Conservation (phyloP, 768 basidiomycete genomes). For the Hortiboletus flavorubellus region DNA sequence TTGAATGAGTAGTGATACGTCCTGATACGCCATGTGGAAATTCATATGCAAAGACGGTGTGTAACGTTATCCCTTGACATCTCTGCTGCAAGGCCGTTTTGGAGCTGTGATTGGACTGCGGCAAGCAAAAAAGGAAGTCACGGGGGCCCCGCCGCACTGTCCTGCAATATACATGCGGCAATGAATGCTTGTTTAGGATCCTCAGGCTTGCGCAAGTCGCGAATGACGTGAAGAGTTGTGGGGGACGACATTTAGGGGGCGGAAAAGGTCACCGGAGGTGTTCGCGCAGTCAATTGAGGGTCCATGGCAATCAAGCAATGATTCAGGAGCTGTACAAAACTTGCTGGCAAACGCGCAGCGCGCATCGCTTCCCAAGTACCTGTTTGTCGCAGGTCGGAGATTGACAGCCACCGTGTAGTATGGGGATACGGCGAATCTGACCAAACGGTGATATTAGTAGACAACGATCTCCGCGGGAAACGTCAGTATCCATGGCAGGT, state of each 20-base stretch:
- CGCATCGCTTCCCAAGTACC: background rate
- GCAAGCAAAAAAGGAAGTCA: conserved; percentile 14
- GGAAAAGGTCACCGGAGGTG: background rate
- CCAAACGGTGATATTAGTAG: conserved; percentile 7
- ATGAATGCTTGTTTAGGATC: conserved; percentile 2
- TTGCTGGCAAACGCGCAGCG: conserved; percentile 7
- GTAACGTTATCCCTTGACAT: conserved; percentile 15
- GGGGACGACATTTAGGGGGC: conserved; percentile 21
- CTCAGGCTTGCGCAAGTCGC: conserved; percentile 2
- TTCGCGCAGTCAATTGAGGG: background rate
- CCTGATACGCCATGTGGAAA: conserved; percentile 26
- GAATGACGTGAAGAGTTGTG: conserved; percentile 23
- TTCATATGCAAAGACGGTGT: background rate
- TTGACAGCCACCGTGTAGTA: conserved; percentile 10
- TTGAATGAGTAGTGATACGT: conserved; percentile 17
- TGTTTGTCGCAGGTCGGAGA: conserved; percentile 21
- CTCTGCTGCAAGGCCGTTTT: background rate
- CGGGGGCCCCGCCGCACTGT: conserved; percentile 7
- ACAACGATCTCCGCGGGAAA: conserved; percentile 30
- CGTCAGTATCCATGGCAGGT: conserved; percentile 28
- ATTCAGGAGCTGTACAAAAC: background rate
- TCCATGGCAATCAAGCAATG: background rate
- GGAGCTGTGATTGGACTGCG: conserved; percentile 1
- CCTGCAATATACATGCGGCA: background rate
- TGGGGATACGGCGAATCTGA: conserved; percentile 23